These are phyloP conservation scores for Gossypium trilobum DNA, from an alignment of 441 rosid genomes.

Conservation along the genomic window DNA sequence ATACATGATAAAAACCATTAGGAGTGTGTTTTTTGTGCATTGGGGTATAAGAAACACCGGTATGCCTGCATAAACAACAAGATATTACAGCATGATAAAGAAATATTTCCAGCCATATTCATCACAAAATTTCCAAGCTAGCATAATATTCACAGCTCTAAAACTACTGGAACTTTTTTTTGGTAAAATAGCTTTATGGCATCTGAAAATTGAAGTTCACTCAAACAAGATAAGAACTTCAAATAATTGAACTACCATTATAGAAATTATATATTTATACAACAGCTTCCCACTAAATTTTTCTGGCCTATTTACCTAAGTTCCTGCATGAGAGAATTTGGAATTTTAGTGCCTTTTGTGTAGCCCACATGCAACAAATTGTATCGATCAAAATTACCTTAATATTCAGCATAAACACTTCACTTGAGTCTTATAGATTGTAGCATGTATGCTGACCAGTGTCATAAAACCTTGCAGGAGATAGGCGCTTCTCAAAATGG, in stretches of 20 bases:
- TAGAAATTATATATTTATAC: neutral
- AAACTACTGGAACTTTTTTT: neutral
- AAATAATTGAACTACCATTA: neutral
- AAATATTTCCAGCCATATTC: neutral
- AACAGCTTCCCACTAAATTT: neutral
- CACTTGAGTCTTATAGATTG: neutral
- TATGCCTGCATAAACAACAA: neutral
- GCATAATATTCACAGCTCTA: neutral
- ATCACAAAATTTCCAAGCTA: neutral
- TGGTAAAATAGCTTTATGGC: neutral
- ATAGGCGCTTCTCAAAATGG: conserved; percentile 93
- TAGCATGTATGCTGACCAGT: conserved; percentile 5
- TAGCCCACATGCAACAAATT: neutral
- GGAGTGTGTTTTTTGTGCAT: neutral
- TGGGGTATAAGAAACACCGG: neutral
- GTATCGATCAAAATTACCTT: neutral
- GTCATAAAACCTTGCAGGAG: conserved; percentile 50
- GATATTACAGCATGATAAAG: neutral
- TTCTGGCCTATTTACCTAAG: conserved; percentile 8
- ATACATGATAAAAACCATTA: neutral
- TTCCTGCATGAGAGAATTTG: neutral
- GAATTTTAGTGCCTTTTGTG: neutral
- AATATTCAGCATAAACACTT: conserved; percentile 9
- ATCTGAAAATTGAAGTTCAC: conserved; percentile 2
- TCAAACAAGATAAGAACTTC: conserved; percentile 5